Base-by-base conservation (phyloP, 306 rosid species). In the Cucumis melo region DNA sequence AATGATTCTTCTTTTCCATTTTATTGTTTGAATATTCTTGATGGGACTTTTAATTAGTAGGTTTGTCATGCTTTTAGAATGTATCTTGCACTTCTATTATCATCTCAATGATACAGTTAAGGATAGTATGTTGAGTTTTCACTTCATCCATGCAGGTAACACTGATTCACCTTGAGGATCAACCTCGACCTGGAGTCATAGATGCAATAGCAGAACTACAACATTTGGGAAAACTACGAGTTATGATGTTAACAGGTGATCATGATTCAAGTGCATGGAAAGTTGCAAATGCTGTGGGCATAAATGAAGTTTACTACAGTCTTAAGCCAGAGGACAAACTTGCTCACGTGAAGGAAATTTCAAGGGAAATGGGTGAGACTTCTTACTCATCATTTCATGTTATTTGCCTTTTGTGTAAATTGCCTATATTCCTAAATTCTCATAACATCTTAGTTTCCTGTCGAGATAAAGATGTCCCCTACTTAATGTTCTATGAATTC, bases 321-420 rank as follows among this genome's bases (percentile, higher is more conserved):
- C 91, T 94, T 82, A 92, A 94, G 85, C 99, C 99, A 14, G 99
- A 92, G 87, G 99, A 94, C 85, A 92, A 94, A 85, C 89, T 94
- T 67, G 86, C 96, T 70, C 91, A 88, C 84, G 91, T 94, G 60
- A 92, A 94, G 85, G 96, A 88, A 79, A 79, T 81, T 77, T 92
- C 99, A 36, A 92, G 99, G 82, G 93, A 88, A 64, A 92, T 41
- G 84, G 98, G 95, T 91, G 81, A 86, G 85, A 84, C 64, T 39
- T 56, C 8, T 21, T 14, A 58, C 68, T 58, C 38, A 27, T 21
- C 66, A 11, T 51, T 73, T 74, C 50, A 34, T 10, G 64, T 67
- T 64, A 46, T 68, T 44, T 42, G 36, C 56, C 46, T 42, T 67
- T 11, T 42, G 39, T 42, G 14, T 13, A 68, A 21, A 24, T 9